Evolutionary conservation across 2,329 filamentous ascomycete species (phyloP), one percentile per base, ranked within the genome.

Genomic region (Arthrocladium fulminans): DNA sequence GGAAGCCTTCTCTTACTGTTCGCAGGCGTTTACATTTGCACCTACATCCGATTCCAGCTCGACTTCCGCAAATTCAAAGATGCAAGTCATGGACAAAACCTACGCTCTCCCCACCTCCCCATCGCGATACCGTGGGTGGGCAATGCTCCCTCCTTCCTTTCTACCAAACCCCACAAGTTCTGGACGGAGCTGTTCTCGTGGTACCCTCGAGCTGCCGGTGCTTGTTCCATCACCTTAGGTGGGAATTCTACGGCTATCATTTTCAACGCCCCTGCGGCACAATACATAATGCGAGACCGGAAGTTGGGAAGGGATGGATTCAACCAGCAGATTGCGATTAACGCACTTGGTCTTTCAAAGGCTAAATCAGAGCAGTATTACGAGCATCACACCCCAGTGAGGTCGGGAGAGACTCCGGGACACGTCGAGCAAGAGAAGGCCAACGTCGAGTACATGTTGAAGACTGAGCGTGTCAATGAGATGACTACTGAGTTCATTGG

Each of bases 51-150:
- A 15, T 47, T 29, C 20, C n/a, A 38, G 20, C n/a, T 20, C n/a
- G 32, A 24, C n/a, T 27, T 29, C 3, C 22, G 13, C 8, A 25
- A 39, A 9, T 47, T 47, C 23, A 27, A 27, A 19, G 20, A 38
- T 12, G 20, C 32, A n/a, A 37, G 32, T 8, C n/a, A 39, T 39
- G 44, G 44, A 9, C 24, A 38, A 13, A 24, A 22, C 3, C 27
- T 48, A 23, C 35, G 34, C 10, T 48, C 53, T 12, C 53, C 53
- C 2, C 17, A 51, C n/a, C 37, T 55, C 2, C 53, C 53, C 8
- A 52, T 54, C 32, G 34, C 29, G 2, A 42, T 55, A 17, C 53
- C 53, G 7, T 49, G 48, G 47, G 37, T 55, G 17, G 53, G 53
- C 7, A 49, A 53, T 32, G 47, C 53, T 13, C 19, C 50, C 30